Conservation (phyloP, 805 yeast species). For the Brettanomyces anomalus region DNA sequence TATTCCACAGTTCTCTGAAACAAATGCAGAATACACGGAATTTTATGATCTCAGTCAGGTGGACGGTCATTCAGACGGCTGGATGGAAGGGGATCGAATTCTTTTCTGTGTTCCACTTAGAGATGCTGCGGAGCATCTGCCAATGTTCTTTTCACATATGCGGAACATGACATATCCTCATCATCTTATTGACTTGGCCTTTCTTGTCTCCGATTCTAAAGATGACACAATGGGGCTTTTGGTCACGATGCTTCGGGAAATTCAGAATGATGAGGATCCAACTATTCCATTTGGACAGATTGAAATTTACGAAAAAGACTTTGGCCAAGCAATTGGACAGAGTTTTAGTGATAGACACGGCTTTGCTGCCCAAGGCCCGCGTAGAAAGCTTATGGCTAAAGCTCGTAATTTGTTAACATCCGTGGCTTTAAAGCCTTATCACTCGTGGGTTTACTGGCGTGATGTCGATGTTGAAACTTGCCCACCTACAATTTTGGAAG, state of each 20-base stretch:
- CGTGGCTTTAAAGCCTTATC: conserved; percentile 83
- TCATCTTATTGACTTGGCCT: conserved; percentile 52
- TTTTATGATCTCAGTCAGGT: conserved; percentile 35
- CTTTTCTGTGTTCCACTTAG: conserved; percentile 49
- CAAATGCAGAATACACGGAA: conserved; percentile 10
- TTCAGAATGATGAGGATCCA: conserved; percentile 59
- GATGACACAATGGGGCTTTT: conserved; percentile 78
- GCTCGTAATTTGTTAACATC: conserved; percentile 92
- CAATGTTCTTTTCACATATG: conserved; percentile 54
- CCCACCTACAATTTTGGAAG: conserved; percentile 79
- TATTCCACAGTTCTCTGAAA: conserved; percentile 10
- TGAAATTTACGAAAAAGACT: conserved; percentile 84
- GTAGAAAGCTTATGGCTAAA: conserved; percentile 90
- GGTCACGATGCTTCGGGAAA: conserved; percentile 42
- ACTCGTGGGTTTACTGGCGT: conserved; percentile 95
- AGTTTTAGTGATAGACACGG: conserved; percentile 91
- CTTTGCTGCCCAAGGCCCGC: conserved; percentile 90
- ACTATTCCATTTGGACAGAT: conserved; percentile 70
- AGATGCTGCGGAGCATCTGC: conserved; percentile 52
- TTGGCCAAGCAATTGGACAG: conserved; percentile 90
- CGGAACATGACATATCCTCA: conserved; percentile 50
- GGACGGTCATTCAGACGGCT: conserved; percentile 38
- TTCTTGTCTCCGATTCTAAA: conserved; percentile 81
- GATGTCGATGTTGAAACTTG: conserved; percentile 95
- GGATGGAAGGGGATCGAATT: conserved; percentile 45